These are phyloP conservation scores for Ciborinia camelliae DNA, from an alignment of 2,329 filamentous ascomycete genomes.

Conservation along the genomic window DNA sequence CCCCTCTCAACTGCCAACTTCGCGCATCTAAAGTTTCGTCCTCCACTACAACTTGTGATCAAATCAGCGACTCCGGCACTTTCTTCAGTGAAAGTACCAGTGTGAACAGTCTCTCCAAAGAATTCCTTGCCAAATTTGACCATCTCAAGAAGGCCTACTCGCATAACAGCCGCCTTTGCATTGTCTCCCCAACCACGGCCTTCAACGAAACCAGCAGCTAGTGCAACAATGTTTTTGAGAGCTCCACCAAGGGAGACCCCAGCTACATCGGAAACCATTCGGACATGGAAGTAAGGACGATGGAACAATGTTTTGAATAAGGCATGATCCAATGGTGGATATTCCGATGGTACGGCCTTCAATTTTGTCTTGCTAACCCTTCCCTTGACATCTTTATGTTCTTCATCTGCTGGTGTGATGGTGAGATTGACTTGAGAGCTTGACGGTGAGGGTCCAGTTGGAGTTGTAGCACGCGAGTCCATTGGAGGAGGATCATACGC, in stretches of 20 bases:
- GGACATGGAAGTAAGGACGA: constrained; percentile 95
- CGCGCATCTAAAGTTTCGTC: constrained; percentile 91
- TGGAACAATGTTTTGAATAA: constrained; percentile 87
- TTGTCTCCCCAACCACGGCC: constrained; percentile 98
- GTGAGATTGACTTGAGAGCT: constrained; percentile 50
- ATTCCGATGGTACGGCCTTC: constrained; percentile 73
- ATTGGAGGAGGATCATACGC: constrained; percentile 90
- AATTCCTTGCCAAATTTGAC: constrained; percentile 93
- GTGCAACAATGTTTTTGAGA: constrained; percentile 92
- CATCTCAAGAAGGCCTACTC: constrained; percentile 92
- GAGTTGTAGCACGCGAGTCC: constrained; percentile 75
- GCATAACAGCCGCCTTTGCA: constrained; percentile 97
- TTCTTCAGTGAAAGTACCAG: constrained; percentile 92
- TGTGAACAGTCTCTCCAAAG: constrained; percentile 77
- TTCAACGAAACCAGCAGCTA: constrained; percentile 92
- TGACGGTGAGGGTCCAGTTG: constrained; percentile 49
- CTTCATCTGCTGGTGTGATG: constrained; percentile 44
- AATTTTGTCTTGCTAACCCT: constrained; percentile 66
- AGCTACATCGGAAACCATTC: constrained; percentile 90
- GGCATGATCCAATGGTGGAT: constrained; percentile 80
- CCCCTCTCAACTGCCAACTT: constrained; percentile 80
- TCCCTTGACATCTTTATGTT: constrained; percentile 68
- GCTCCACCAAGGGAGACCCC: constrained; percentile 93
- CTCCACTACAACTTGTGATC: constrained; percentile 89
- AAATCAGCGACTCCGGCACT: constrained; percentile 92